Conservation (phyloP, 306 rosid genomes). For the Oemleria cerasiformis region DNA sequence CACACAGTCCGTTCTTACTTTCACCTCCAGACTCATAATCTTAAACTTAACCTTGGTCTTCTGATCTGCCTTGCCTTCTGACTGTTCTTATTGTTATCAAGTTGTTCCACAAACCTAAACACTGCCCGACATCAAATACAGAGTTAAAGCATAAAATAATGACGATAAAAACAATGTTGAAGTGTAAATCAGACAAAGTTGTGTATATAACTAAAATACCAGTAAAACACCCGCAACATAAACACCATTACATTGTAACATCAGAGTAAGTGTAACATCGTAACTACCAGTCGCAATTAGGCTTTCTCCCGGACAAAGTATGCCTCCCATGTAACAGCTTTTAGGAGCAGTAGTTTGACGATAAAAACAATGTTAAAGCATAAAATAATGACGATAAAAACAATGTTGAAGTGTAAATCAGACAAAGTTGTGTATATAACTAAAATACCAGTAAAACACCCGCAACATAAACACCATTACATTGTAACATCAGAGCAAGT, state of each 20-base stretch:
- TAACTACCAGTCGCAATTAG: no score
- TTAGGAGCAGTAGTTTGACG: no score
- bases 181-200: background rate
- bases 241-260: no score
- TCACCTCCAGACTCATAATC: conserved; percentile 88
- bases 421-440: conserved; percentile 9
- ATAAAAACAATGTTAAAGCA: no score
- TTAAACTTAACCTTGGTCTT: conserved; percentile 81
- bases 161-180: background rate
- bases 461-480: conserved; percentile 19
- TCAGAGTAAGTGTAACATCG: no score
- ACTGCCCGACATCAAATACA: conserved; percentile 41
- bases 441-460: conserved; percentile 88
- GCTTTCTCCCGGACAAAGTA: no score
- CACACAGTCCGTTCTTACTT: conserved; percentile 67
- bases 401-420: background rate
- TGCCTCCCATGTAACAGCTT: no score
- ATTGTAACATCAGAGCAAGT: no score
- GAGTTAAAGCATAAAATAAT: background rate
- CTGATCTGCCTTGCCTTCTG: no score
- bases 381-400: background rate
- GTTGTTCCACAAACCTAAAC: conserved; percentile 90
- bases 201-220: conserved; percentile 53
- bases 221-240: conserved; percentile 63
- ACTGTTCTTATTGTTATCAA: conserved; percentile 64